Evolutionary conservation across 2,329 filamentous ascomycete genomes (phyloP).

Genomic region (Fusarium sp.): DNA sequence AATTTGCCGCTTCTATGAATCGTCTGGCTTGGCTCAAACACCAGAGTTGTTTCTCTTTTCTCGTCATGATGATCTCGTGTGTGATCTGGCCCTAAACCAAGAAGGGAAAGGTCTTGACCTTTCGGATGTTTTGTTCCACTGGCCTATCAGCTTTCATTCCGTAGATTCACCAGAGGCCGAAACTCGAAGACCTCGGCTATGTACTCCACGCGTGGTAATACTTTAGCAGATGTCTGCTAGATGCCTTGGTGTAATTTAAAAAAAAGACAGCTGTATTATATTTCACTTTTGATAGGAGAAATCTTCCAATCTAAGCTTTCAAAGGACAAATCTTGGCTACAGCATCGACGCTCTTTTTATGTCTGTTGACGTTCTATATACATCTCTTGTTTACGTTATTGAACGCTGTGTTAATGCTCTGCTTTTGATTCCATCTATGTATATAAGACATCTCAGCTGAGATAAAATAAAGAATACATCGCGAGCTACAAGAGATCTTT

Average conservation of each 20-base stretch:
- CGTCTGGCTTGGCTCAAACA: fast-evolving
- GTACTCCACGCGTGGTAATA: not conserved
- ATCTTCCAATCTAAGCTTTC: too few species aligned
- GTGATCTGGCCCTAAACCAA: not conserved
- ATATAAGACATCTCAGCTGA: too few species aligned
- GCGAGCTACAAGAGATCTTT: too few species aligned
- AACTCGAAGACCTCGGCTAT: not conserved
- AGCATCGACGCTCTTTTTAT: fast-evolving
- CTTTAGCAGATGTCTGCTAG: fast-evolving
- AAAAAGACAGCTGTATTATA: not conserved
- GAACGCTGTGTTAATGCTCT: too few species aligned
- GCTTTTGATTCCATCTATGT: too few species aligned
- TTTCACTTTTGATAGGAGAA: fast-evolving
- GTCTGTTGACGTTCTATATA: fast-evolving
- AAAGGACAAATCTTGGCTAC: fast-evolving
- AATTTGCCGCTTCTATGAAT: too few species aligned
- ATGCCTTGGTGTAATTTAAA: not conserved
- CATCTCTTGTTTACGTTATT: fast-evolving
- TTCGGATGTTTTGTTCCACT: not conserved
- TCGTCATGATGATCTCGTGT: fast-evolving
- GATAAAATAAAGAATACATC: too few species aligned
- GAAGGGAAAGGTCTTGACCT: not conserved
- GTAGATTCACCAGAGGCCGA: too few species aligned
- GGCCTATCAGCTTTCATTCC: not conserved
- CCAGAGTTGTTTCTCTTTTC: fast-evolving